These are phyloP conservation scores for Trametes punicea DNA, from an alignment of 768 basidiomycete species.

Conservation along the genomic window DNA sequence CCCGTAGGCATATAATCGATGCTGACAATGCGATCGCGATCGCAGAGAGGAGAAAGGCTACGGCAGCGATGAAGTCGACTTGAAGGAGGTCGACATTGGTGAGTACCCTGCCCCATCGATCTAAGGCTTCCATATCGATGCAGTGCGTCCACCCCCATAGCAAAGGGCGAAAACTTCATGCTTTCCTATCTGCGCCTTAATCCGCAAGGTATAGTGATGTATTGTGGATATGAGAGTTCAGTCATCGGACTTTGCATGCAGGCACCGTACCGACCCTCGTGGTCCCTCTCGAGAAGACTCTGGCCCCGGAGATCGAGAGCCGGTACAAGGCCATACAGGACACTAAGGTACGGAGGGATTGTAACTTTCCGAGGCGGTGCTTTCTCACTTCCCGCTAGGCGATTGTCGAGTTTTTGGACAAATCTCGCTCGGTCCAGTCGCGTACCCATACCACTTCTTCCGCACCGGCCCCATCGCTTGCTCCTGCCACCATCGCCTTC, in stretches of 20 bases:
- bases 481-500: conserved; percentile 81
- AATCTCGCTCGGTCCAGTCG: conserved; percentile 68
- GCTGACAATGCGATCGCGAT: neutral
- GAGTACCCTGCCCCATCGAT: conserved; percentile 14
- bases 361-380: neutral
- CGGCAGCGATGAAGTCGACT: conserved; percentile 67
- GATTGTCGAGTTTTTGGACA: conserved; percentile 79
- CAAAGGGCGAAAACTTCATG: conserved; percentile 75
- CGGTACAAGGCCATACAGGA: conserved; percentile 80
- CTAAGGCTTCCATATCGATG: neutral
- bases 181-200: conserved; percentile 77
- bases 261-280: conserved; percentile 80
- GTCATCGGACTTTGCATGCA: conserved; percentile 28
- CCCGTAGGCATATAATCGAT: neutral
- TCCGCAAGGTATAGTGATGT: conserved; percentile 66
- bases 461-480: conserved; percentile 71
- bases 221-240: neutral
- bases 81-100: conserved; percentile 67
- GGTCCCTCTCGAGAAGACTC: conserved; percentile 76
- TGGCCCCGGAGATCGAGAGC: conserved; percentile 65
- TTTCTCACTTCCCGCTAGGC: conserved; percentile 38
- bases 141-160: conserved; percentile 33
- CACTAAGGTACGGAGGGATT: conserved; percentile 47
- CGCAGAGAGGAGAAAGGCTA: conserved; percentile 77
- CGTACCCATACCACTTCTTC: conserved; percentile 65